A percentile compares a stretch with the other conserved stretches of the same genome.
These are phyloP conservation scores for Moricandia moricandioides DNA, from an alignment of 345 rosid species.

Conservation along the genomic window DNA sequence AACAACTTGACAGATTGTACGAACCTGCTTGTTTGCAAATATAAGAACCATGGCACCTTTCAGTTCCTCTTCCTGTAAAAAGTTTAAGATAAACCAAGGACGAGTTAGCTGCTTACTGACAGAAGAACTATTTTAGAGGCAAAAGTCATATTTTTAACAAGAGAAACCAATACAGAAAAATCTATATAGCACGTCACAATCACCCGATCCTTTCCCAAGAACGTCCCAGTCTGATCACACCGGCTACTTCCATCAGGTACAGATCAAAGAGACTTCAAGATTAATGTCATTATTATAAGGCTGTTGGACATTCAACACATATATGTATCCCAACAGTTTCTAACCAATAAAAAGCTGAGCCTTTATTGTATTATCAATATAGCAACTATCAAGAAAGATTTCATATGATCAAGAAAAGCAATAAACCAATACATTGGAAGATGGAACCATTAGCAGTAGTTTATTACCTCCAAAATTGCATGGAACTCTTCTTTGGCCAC, in stretches of 20 bases:
- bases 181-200: not conserved
- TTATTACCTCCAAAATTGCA: conserved; percentile 63
- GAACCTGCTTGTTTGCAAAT: conserved; percentile 65
- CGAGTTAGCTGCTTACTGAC: not conserved
- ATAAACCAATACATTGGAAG: not conserved
- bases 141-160: not conserved
- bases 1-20: not conserved
- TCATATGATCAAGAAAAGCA: not conserved
- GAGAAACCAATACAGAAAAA: not conserved
- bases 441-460: not conserved
- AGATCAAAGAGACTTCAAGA: not conserved
- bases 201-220: not conserved
- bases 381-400: not conserved
- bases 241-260: not conserved
- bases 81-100: not conserved
- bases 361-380: not conserved
- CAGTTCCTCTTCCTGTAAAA: conserved; percentile 50
- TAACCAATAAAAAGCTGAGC: not conserved
- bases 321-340: not conserved
- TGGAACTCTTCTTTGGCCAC: conserved; percentile 64
- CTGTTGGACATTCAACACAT: not conserved
- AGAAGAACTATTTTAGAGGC: not conserved
- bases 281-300: not conserved
- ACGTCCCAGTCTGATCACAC: not conserved
- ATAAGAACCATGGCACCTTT: conserved; percentile 55